Evolutionary conservation across 352 stramenopile species (phyloP).

Genomic region (Phytophthora uliginosa): DNA sequence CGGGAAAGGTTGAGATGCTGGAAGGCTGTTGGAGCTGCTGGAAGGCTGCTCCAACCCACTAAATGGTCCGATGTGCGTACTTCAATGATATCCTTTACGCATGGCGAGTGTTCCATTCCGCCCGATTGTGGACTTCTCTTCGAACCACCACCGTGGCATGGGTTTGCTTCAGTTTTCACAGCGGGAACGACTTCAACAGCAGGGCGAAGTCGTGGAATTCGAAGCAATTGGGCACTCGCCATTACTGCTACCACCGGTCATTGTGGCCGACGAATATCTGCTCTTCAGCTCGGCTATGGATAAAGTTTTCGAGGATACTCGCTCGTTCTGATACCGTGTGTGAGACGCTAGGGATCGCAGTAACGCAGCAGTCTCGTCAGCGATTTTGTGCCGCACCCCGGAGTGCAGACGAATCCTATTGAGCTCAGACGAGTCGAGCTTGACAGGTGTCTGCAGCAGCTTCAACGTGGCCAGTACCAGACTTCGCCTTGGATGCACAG

Average conservation of each 20-base stretch:
- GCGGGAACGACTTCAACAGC: neutral
- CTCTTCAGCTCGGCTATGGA: conserved; percentile 11
- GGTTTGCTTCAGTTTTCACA: neutral
- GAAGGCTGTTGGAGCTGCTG: neutral
- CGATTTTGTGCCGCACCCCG: conserved; percentile 5
- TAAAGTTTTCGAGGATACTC: neutral
- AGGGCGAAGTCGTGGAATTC: neutral
- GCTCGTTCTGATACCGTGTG: conserved; percentile 9
- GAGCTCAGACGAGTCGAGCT: conserved; percentile 1
- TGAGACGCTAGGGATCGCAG: conserved; percentile 2
- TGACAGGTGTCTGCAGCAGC: conserved; percentile 1
- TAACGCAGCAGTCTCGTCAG: neutral
- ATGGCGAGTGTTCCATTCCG: neutral
- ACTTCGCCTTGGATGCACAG: neutral
- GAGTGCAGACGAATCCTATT: conserved; percentile 15
- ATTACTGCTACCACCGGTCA: neutral
- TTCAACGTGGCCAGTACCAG: neutral
- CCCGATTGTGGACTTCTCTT: too few relatives aligned
- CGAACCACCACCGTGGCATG: neutral
- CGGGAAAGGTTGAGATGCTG: neutral
- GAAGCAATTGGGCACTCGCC: neutral
- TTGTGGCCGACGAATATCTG: neutral
- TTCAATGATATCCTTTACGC: neutral
- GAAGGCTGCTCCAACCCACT: neutral
- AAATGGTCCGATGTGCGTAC: neutral